Evolutionary conservation across 306 rosid genomes (phyloP), one percentile per base, ranked within the genome.

Genomic region (Clitoria ternatea): DNA sequence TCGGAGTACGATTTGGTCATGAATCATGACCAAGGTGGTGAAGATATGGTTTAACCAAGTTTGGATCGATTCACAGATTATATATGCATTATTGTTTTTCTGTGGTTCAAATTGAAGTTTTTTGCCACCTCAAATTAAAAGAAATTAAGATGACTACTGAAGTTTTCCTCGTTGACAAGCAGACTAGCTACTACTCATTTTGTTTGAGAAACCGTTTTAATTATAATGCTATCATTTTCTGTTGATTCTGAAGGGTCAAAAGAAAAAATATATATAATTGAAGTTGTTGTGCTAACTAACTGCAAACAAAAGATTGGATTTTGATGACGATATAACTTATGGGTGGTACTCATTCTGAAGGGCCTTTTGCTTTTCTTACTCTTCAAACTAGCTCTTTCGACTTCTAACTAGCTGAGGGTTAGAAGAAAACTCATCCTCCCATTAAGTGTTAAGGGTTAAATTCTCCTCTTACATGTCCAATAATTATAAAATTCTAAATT

Each of bases 1-100:
- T 87, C 88, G 82, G 80, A 60, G 74, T 68, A 67, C 82, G 50
- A 19, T 55, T 67, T 45, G 26, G 63, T 73, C 54, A 69, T 77
- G 33, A 76, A 67, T 76, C 50, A 57, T 69, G 37, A 39, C 42
- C 56, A 2, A 36, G 76, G 43, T 66, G 70, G 45, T 74, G 23
- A 9, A 7, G n/a, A n/a, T n/a, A n/a, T 43, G 36, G 70, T 74
- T 68, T 57, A 65, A 44, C 23, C 55, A 52, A 24, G 60, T 27
- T 43, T 27, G 40, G 73, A 61, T 27, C 32, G 73, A 61, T 56
- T 44, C 40, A 17, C 56, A 13, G 44, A 55, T 59, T 59, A 32
- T 8, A 27, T 27, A 59, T 33, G 17, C 52, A 63, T 64, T n/a
- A 56, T 80, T 63, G 81, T 48, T 63, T 69, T 79, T 54, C 53